Evolutionary conservation across 2,329 filamentous ascomycete species (phyloP).

Genomic region (Aspergillus ruber): DNA sequence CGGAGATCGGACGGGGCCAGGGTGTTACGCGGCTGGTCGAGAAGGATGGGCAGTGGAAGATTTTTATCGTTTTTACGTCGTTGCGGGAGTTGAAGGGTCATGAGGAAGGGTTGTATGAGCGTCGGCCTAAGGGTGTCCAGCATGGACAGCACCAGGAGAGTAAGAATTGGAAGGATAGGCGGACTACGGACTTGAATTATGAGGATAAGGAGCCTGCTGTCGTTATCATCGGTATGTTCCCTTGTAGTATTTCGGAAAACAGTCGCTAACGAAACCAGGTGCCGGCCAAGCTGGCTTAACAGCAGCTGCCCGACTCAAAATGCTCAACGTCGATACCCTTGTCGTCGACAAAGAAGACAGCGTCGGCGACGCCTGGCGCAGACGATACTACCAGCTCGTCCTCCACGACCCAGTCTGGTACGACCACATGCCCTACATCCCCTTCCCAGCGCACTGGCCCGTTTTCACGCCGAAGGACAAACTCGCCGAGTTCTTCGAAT

Average conservation of each 20-base stretch:
- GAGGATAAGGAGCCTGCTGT: constrained; percentile 51
- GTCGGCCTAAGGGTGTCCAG: constrained; percentile 50
- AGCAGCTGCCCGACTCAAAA: constrained; percentile 53
- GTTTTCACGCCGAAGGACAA: constrained; percentile 68
- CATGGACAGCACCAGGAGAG: constrained; percentile 48
- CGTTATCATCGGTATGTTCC: constrained; percentile 52
- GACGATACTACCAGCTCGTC: constrained; percentile 58
- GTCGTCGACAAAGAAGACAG: constrained; percentile 54
- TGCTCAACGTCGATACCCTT: constrained; percentile 50
- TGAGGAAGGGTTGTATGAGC: constrained; percentile 45
- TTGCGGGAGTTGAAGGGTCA: constrained; percentile 50
- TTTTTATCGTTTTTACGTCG: constrained; percentile 58
- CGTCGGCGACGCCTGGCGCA: constrained; percentile 60
- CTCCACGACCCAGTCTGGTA: constrained; percentile 61
- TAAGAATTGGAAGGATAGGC: constrained; percentile 56
- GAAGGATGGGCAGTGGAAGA: constrained; percentile 49
- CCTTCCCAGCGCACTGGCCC: constrained; percentile 61
- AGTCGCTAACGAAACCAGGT: constrained; percentile 30
- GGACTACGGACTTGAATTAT: constrained; percentile 45
- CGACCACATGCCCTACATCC: constrained; percentile 54
- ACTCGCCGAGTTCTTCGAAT: constrained; percentile 61
- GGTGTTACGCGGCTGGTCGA: constrained; percentile 51
- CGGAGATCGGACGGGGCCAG: constrained; percentile 48
- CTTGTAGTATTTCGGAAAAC: not conserved
- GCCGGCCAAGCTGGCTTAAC: constrained; percentile 57